Base-by-base conservation (phyloP, 148 eudicot species). In the Cornus kousa region DNA sequence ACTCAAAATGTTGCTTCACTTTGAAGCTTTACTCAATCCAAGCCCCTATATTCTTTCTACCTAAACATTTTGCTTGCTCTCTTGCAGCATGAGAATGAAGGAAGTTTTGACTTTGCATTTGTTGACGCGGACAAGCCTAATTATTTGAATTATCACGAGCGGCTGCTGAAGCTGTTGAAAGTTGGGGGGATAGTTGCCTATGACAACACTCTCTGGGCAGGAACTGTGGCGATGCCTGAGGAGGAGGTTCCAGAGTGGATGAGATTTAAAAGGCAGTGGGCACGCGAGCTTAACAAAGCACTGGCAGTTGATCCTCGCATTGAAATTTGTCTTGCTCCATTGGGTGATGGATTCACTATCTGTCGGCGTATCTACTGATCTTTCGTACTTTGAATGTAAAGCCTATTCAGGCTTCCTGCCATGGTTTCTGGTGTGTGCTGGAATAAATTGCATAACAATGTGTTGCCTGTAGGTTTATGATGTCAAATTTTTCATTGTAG, bases 321-420 rank as follows among this genome's bases (percentile, higher is more conserved):
- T 11, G 78, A 86, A n/a, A 82, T 89, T n/a, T 83, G 78, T 69
- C 89, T 80, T 10, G 84, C 82, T 77, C 87, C 95, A 5, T 35
- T 85, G 11, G 90, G 93, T 2, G 90, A 88, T 57, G 91, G 91
- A 32, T 70, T 89, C 62, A 85, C 89, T 28, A 73, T 92, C n/a
- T 92, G 97, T 37, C 78, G 83, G 39, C 89, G 89, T 67, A 9
- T 88, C 6, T 60, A 65, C 55, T 85, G 60, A 82, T 55, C 19
- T 62, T 62, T 53, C 48, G 10, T 9, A 4, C 48, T 35, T 35
- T 35, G 5, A 35, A 35, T 35, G 37, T 35, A 4, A 35, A 35
- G 5, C 37, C 37, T 35, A 35, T 35, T 35, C 5, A 2, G 37
- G 5, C 48, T 6, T 43, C 10, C 48, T 43, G 48, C 9, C 10